Evolutionary conservation across 2,329 filamentous ascomycete species (phyloP), one percentile per base, ranked within the genome.

Genomic region (Colletotrichum sp.): DNA sequence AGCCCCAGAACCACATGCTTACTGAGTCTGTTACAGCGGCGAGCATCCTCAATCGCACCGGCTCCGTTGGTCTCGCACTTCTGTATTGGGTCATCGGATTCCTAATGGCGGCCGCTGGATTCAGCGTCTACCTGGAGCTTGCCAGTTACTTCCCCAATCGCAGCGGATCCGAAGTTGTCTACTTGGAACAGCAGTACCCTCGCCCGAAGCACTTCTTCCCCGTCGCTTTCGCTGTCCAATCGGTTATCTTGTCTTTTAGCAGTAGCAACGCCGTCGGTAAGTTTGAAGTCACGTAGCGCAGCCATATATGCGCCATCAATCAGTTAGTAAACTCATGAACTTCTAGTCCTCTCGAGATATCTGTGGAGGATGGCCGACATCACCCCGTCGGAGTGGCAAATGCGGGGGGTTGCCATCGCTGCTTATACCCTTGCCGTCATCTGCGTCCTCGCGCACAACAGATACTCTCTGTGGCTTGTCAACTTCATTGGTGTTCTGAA

Each of bases 111-210:
- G 81, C 87, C 0, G 87, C 90, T 4, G 89, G 89, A 2, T 86
- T 93, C 5, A 84, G 87, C 0, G 88, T 93, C 0, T 94, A 94
- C 72, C 88, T 94, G 10, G 93, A 94, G 79, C 89, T 90, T 16
- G 89, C 92, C 0, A 87, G 90, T 1, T 94, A 92, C 77, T 94
- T 94, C 75, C 92, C 92, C 1, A 93, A 90, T 79, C 89, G 93
- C 9, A 93, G 90, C 3, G 93, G 92, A 0, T 89, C 89, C 0
- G 92, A 94, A 79, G 92, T 93, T 0, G 92, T 93, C 0, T 94
- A 93, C 78, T 87, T 94, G 0, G 93, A 94, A 78, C 93, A 94
- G 79, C 90, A 92, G 0, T 95, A 90, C 77, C 92, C 92, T 1
- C 87, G 91, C 2, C 93, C 93, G 0, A 89, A 87, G 71, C 93